Conservation (phyloP, 768 basidiomycete genomes). For the Goffeauzyma gilvescens region DNA sequence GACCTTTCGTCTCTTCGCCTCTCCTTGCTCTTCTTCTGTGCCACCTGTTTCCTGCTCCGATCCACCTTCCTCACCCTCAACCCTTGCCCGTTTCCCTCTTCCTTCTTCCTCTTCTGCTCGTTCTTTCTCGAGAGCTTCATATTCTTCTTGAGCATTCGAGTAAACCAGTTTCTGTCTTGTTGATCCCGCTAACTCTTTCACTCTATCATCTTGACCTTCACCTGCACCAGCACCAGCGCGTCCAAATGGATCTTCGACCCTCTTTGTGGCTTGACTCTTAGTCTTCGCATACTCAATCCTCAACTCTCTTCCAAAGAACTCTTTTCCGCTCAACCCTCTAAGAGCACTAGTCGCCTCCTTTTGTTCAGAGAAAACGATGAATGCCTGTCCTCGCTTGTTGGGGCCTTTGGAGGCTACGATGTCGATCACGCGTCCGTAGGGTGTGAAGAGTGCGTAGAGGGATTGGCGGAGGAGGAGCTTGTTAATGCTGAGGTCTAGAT, state of each 20-base stretch:
- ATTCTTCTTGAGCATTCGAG: slow-evolving; percentile 34
- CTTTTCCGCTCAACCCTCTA: slow-evolving; percentile 78
- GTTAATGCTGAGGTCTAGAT: slow-evolving; percentile 79
- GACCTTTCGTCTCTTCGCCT: slow-evolving; percentile 50
- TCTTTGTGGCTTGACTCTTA: slow-evolving; percentile 67
- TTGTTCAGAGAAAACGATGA: slow-evolving; percentile 84
- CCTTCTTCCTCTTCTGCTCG: slow-evolving; percentile 42
- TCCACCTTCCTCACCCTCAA: slow-evolving; percentile 38
- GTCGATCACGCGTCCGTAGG: slow-evolving; percentile 85
- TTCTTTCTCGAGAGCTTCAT: slow-evolving; percentile 34
- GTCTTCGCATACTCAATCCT: slow-evolving; percentile 78
- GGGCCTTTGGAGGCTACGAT: slow-evolving; percentile 69
- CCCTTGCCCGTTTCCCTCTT: slow-evolving; percentile 36
- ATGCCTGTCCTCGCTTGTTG: slow-evolving; percentile 84
- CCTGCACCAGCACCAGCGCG: slow-evolving; percentile 30
- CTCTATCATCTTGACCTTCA: too few species aligned
- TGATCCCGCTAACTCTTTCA: slow-evolving; percentile 34
- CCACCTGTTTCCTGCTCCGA: slow-evolving; percentile 45
- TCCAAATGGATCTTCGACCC: slow-evolving; percentile 45
- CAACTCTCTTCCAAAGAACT: slow-evolving; percentile 80
- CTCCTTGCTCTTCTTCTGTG: slow-evolving; percentile 38
- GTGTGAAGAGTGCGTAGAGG: slow-evolving; percentile 73
- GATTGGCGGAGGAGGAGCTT: slow-evolving; percentile 58
- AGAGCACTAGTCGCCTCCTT: slow-evolving; percentile 77
- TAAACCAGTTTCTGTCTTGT: slow-evolving; percentile 29